phyloP scores from a whole-genome alignment of 495 filamentous ascomycete species.

The Hyaloscypha bicolor region DNA sequence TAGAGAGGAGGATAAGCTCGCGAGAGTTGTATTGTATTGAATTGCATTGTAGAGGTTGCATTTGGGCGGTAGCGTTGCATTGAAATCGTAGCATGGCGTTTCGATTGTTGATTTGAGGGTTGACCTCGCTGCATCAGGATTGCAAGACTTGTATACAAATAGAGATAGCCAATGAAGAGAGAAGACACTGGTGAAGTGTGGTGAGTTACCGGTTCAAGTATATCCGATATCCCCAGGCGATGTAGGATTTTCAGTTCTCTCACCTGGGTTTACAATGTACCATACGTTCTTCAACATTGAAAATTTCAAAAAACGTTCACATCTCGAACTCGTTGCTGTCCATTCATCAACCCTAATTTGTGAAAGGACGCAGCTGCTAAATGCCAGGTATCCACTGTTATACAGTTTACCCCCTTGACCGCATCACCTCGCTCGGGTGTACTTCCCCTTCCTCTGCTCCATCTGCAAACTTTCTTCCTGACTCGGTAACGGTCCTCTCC shows the following conservation, averaged over 20 bases:
- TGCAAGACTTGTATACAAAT: neutral
- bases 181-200: neutral
- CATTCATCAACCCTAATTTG: neutral
- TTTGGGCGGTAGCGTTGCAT: slow-evolving; percentile 6
- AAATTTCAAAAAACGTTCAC: neutral
- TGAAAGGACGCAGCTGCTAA: neutral
- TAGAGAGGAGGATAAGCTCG: slow-evolving; percentile 10
- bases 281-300: too few species aligned
- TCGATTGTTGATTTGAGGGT: slow-evolving; percentile 1
- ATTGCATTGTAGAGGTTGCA: neutral
- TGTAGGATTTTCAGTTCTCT: too few species aligned
- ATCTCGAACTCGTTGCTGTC: neutral
- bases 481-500: slow-evolving; percentile 72
- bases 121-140: neutral
- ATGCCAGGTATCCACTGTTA: slow-evolving; percentile 14
- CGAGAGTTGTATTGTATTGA: slow-evolving; percentile 4
- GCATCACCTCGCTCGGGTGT: slow-evolving; percentile 52
- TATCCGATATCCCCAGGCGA: too few species aligned
- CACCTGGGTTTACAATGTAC: too few species aligned
- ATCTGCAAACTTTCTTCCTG: slow-evolving; percentile 79
- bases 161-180: neutral
- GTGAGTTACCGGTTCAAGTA: neutral
- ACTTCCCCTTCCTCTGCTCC: slow-evolving; percentile 71
- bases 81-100: slow-evolving; percentile 11
- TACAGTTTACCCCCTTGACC: slow-evolving; percentile 8